Base-by-base conservation (phyloP, 1,284 basidiomycete genomes). In the Cerioporus squamosus region DNA sequence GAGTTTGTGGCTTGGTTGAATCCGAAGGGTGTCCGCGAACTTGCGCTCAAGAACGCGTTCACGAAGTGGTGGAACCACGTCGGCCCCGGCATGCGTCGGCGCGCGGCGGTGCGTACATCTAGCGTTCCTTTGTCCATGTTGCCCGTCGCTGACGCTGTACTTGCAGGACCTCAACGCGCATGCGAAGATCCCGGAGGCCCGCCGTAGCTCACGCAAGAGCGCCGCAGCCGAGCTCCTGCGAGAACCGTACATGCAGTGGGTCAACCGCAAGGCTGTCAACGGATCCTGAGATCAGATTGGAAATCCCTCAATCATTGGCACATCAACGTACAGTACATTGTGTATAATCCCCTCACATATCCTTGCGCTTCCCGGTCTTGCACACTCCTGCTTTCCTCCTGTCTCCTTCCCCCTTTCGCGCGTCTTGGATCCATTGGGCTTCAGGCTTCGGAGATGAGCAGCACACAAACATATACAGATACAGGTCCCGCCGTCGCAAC, bases 1-100 rank as follows among this genome's bases (percentile, higher is more conserved):
- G 85, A 88, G 62, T 91, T 95, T 66, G 75, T 93, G 47, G 82
- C 86, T 3, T 98, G 96, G 96, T 80, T 99, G 20, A 96, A 98
- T 70, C 81, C 88, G 22, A 95, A 95, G 74, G 97, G 97, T 7
- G 83, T 89, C 50, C 87, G 96, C 48, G 97, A 98, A 74, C 77
- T 90, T 43, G 87, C 90, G 33, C 81, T 98, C 53, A 92, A 93
- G 75, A 89, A 88, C 57, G 76, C 84, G 2, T 76, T 98, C 62
- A 84, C 81, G 24, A 93, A 90, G 72, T 97, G 95, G 93, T 89
- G 88, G 83, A 79, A 82, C 42, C 93, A 96, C 70, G 87, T 98
- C 60, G 85, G 87, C 33, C 87, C 85, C 20, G 95, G 95, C 9
- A 88, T 97, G 74, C 82, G 86, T 55, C 88, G 86, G 72, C 87